Base-by-base conservation (phyloP, 768 basidiomycete genomes). In the Chalciporus pseudorubinellus region DNA sequence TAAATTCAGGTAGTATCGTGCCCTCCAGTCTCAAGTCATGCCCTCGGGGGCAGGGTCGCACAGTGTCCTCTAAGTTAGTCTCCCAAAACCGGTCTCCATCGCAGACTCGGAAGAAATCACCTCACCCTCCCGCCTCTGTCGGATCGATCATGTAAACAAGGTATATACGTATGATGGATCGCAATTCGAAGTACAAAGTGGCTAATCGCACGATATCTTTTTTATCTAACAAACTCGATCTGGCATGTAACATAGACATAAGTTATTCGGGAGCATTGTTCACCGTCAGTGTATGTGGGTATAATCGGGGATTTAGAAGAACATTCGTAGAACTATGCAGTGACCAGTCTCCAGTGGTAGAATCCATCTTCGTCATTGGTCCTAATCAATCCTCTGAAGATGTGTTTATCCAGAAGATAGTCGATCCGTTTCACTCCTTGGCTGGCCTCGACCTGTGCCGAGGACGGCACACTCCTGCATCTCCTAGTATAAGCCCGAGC, bases 401-500 rank as follows among this genome's bases (percentile, higher is more conserved):
- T 44, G 53, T 63, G 68, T 56, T 50, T 64, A 0, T 70, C 71
- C 40, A 52, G 46, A 26, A 76, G 39, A 39, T 73, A 76, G 57
- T 76, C 75, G 19, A 76, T 58, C 6, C 70, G 59, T 39, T 69
- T 73, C 39, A 76, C 75, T 1, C 75, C 75, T 40, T 64, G 64
- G 31, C 61, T 67, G 22, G 70, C 66, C 51, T 72, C 72, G 38
- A 64, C 56, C 40, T 68, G 54, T 19, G 68, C 67, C 3, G 54
- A 55, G 1, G 64, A 66, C 9, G 70, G 65, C 14, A 48, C 68
- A 20, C 62, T 69, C 31, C 56, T 53, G 56, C 58, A 71, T 48
- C 73, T 55, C 44, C 69, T 67, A 19, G 71, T 74, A 51, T 73
- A 74, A 10, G 69, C 72, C 4, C 61, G 66, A 12, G 73, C 67